Conservation (phyloP, 345 rosid genomes). For the Sonneratia alba region DNA sequence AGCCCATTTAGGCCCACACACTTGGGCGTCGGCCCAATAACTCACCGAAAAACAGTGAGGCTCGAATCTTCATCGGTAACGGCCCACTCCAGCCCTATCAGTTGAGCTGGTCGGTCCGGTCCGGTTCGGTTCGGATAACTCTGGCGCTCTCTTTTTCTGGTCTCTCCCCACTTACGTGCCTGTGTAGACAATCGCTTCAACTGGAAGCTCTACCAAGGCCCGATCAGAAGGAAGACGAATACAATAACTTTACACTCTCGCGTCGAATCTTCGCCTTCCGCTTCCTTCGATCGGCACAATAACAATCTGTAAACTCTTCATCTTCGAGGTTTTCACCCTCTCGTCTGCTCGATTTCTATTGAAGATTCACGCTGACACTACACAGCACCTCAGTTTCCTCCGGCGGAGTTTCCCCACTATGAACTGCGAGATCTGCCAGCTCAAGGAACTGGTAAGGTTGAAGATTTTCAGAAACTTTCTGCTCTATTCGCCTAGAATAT, state of each 20-base stretch:
- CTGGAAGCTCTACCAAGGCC: neutral
- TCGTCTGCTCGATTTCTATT: neutral
- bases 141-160: neutral
- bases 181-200: neutral
- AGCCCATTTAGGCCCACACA: neutral
- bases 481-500: neutral
- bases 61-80: neutral
- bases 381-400: neutral
- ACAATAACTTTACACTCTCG: neutral
- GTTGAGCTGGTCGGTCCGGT: neutral
- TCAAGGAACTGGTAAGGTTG: constrained; percentile 68
- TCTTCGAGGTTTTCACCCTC: neutral
- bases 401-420: constrained; percentile 18
- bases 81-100: neutral
- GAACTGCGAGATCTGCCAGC: constrained; percentile 93
- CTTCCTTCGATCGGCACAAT: neutral
- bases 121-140: neutral
- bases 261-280: neutral
- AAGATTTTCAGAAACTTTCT: neutral
- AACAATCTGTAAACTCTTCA: neutral
- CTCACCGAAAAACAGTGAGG: neutral
- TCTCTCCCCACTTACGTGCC: neutral
- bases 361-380: neutral
- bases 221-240: neutral
- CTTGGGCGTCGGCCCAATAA: no score